A percentile compares a stretch with the other conserved stretches of the same genome.
These are phyloP conservation scores for Capillidium heterosporum DNA, from an alignment of 371 early-diverging fungal genomes.

Conservation along the genomic window DNA sequence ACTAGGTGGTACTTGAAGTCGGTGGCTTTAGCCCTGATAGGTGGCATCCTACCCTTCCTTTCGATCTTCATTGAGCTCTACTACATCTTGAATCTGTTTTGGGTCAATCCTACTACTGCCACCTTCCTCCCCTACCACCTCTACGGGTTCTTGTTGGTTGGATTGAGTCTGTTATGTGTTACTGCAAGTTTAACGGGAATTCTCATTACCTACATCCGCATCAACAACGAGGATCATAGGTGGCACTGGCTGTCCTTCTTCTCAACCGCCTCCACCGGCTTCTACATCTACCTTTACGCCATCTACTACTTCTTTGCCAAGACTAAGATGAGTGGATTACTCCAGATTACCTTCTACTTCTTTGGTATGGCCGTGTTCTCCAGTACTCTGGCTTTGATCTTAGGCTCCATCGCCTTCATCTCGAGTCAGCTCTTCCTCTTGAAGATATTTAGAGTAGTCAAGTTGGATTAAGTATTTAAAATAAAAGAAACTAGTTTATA, in stretches of 20 bases:
- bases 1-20: conserved; percentile 54
- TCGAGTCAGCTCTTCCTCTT: too few species aligned
- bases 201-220: conserved; percentile 56
- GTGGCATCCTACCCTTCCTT: conserved; percentile 66
- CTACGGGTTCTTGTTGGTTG: conserved; percentile 63
- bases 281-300: conserved; percentile 61
- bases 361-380: too few species aligned
- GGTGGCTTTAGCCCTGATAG: conserved; percentile 30
- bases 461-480: too few species aligned
- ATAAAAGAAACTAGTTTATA: too few species aligned
- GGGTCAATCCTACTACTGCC: conserved; percentile 14
- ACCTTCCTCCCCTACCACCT: conserved; percentile 68
- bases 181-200: conserved; percentile 60
- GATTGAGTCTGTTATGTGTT: conserved; percentile 45
- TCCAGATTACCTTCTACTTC: conserved; percentile 13
- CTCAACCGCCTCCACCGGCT: conserved; percentile 55
- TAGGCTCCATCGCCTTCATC: too few species aligned
- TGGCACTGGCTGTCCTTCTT: conserved; percentile 76
- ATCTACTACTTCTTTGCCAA: conserved; percentile 54
- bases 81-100: conserved; percentile 69
- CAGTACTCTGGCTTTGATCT: too few species aligned
- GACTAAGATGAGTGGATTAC: conserved; percentile 25
- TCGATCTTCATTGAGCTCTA: conserved; percentile 77
- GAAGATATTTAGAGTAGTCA: too few species aligned
- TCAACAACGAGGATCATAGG: conserved; percentile 71